A percentile compares a stretch with the other conserved stretches of the same genome.
Conservation (phyloP, 495 filamentous ascomycete genomes). For the Rhypophila decipiens region DNA sequence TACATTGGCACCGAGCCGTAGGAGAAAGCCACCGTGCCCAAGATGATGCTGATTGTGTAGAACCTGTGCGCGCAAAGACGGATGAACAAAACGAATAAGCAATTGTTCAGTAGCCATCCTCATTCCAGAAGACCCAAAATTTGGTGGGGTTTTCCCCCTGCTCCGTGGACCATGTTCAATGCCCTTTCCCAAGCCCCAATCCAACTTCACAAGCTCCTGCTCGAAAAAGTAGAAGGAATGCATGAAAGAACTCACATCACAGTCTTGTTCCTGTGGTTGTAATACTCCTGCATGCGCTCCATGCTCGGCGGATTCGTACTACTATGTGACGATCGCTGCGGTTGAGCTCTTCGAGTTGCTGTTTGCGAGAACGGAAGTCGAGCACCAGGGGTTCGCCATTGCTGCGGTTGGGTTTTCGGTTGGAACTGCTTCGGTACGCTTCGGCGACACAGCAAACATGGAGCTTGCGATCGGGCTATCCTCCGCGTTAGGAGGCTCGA, state of each 20-base stretch:
- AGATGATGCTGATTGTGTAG: constrained; percentile 77
- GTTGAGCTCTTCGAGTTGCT: constrained; percentile 10
- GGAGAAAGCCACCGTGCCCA: constrained; percentile 84
- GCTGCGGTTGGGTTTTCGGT: constrained; percentile 5
- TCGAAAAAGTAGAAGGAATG: constrained; percentile 6
- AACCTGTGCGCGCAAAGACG: constrained; percentile 44
- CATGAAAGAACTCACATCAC: constrained; percentile 50
- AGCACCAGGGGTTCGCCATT: constrained; percentile 4
- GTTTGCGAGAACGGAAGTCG: constrained; percentile 7
- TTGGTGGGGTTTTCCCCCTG: too few relatives aligned
- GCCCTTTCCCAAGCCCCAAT: background rate
- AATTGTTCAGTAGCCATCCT: too few relatives aligned
- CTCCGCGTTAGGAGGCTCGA: constrained; percentile 11
- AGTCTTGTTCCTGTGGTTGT: constrained; percentile 52
- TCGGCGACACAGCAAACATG: constrained; percentile 3
- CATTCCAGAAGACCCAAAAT: background rate
- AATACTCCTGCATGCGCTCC: constrained; percentile 49
- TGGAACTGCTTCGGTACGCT: background rate
- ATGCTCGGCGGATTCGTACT: constrained; percentile 35
- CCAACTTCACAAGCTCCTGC: too few relatives aligned
- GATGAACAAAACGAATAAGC: too few relatives aligned
- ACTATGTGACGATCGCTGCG: constrained; percentile 10
- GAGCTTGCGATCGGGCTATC: constrained; percentile 5
- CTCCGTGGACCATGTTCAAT: too few relatives aligned
- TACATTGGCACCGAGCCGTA: constrained; percentile 97